Conservation (phyloP, 140 eudicot genomes). For the Anethum foeniculum region DNA sequence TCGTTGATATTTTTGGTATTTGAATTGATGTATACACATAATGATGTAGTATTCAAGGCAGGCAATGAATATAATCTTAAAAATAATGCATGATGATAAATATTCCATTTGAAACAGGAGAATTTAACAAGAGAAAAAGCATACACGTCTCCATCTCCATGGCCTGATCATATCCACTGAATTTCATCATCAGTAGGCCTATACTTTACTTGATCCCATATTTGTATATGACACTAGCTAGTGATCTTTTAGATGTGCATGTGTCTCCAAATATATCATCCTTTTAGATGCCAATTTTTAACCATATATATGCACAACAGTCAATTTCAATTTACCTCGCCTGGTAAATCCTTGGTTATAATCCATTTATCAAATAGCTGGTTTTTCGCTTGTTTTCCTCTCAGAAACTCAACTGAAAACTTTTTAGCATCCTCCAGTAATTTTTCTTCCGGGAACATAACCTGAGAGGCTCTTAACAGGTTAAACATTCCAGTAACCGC, state of each 20-base stretch:
- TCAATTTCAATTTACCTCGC: slow-evolving; percentile 49
- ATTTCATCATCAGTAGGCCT: not conserved
- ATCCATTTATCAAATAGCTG: slow-evolving; percentile 90
- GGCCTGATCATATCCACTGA: not conserved
- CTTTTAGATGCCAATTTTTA: not conserved
- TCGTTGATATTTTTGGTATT: no score
- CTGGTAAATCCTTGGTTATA: slow-evolving; percentile 77
- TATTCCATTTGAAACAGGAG: slow-evolving; percentile 4
- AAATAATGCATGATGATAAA: not conserved
- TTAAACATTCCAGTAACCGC: slow-evolving; percentile 92
- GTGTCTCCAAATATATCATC: not conserved
- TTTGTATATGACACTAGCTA: not conserved
- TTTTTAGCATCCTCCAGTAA: slow-evolving; percentile 60
- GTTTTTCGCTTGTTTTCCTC: slow-evolving; percentile 47
- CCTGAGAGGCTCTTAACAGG: slow-evolving; percentile 69
- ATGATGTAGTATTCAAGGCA: not conserved
- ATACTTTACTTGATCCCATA: not conserved
- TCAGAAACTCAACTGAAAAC: slow-evolving; percentile 43
- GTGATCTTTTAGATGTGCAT: not conserved
- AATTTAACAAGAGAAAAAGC: not conserved
- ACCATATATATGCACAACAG: not conserved
- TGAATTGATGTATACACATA: not conserved
- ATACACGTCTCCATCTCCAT: not conserved
- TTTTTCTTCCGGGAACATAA: slow-evolving; percentile 54
- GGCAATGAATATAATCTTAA: not conserved